Base-by-base conservation (phyloP, 805 yeast species). In the Ogataea pignaliae region DNA sequence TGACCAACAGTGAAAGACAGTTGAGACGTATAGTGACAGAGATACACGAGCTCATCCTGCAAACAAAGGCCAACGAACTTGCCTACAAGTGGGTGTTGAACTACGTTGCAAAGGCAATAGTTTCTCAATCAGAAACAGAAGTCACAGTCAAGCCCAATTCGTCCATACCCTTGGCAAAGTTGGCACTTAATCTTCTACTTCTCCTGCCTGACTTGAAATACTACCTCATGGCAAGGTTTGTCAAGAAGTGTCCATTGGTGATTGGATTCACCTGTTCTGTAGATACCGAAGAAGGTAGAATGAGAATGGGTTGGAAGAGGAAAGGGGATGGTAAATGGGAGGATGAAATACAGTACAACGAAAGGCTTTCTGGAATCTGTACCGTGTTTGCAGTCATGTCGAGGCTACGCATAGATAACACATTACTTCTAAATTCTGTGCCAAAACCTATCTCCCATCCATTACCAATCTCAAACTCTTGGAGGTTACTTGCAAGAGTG, bases 51-150 rank as follows among this genome's bases (percentile, higher is more conserved):
- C 57, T 83, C 29, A 64, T 91, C 3, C 61, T 53, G 4, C 72
- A 75, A 34, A 74, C 86, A 0, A 69, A 71, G 32, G 39, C 50
- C 1, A 64, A 75, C 48, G 74, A 73, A 2, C 56, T 84, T 14
- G 84, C 83, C 1, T 85, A 68, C 55, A 63, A 73, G 30, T 90
- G 95, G 89, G 73, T 85, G 7, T 65, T 89, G 31, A 93, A 93
- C 58, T 84, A 83, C 57, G 75, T 86, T 28, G 85, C 97, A 5
- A 93, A 93, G 59, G 85, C 91, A 3, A 68, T 90, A 1, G 87
- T 93, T 1, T 79, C 85, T 26, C 99, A 93, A 65, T 91, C 97
- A 1, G 98, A 90, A 63, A 79, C 95, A 1, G 99, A 93, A 63
- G 90, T 88, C 9, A 73, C 85, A 13, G 95, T 86, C 0, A 78